phyloP scores from a whole-genome alignment of 441 rosid genomes.

The Brassica hybrid region DNA sequence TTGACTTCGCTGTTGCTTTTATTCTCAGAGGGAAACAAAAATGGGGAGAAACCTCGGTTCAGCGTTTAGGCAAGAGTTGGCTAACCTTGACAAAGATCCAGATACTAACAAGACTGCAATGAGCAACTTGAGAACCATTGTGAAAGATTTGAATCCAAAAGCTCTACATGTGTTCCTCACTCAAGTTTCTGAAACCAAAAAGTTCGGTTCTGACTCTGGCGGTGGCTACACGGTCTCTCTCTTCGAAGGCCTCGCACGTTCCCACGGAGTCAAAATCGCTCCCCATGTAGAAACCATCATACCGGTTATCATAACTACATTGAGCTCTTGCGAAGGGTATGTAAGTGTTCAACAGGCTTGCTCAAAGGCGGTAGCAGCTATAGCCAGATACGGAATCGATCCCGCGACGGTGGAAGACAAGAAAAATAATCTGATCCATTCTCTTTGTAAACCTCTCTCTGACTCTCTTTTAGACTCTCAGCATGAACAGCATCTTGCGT shows the following conservation, averaged over 20 bases:
- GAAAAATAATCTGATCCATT: slow-evolving; percentile 71
- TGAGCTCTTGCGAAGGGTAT: slow-evolving; percentile 84
- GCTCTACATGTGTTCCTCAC: slow-evolving; percentile 88
- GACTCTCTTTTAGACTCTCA: slow-evolving; percentile 72
- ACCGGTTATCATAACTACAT: slow-evolving; percentile 77
- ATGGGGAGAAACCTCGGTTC: slow-evolving; percentile 91
- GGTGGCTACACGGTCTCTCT: slow-evolving; percentile 97
- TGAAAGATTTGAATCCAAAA: slow-evolving; percentile 80
- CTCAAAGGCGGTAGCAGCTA: slow-evolving; percentile 96
- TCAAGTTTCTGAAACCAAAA: slow-evolving; percentile 90
- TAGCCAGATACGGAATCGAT: slow-evolving; percentile 93
- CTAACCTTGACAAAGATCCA: no score
- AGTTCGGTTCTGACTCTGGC: slow-evolving; percentile 83
- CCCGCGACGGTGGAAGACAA: slow-evolving; percentile 82
- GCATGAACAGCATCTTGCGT: slow-evolving; percentile 75
- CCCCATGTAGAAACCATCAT: slow-evolving; percentile 87
- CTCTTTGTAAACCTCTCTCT: slow-evolving; percentile 85
- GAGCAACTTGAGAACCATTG: slow-evolving; percentile 82
- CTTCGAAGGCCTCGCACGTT: slow-evolving; percentile 94
- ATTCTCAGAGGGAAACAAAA: slow-evolving; percentile 21
- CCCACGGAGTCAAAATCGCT: slow-evolving; percentile 90
- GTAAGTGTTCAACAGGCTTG: slow-evolving; percentile 93
- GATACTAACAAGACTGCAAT: slow-evolving; percentile 80
- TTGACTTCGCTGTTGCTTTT: slow-evolving; percentile 24
- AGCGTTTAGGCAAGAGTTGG: slow-evolving; percentile 68